These are phyloP conservation scores for Neurospora sp. DNA, from an alignment of 495 filamentous ascomycete species.

Conservation along the genomic window DNA sequence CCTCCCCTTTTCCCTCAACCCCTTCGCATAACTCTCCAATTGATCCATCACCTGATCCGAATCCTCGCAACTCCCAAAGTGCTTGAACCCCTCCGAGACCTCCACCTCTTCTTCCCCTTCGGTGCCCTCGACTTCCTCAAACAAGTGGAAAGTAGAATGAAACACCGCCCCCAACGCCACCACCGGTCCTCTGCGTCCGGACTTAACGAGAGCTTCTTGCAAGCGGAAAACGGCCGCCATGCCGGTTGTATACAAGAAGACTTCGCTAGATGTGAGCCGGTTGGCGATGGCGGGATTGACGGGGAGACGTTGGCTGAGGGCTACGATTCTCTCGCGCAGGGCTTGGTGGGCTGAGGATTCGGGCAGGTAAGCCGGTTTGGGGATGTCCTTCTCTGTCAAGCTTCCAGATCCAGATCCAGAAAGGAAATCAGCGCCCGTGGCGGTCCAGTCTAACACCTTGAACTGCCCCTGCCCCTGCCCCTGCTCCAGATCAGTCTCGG, in stretches of 20 bases:
- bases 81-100: too few species aligned
- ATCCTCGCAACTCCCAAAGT: constrained; percentile 23
- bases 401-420: neutral
- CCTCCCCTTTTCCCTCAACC: constrained; percentile 18
- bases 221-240: constrained; percentile 32
- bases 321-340: constrained; percentile 24
- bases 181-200: constrained; percentile 11
- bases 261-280: constrained; percentile 20
- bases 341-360: constrained; percentile 17
- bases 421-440: neutral
- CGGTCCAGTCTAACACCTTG: constrained; percentile 11
- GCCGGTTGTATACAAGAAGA: constrained; percentile 36
- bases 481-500: too few species aligned
- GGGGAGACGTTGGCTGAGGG: constrained; percentile 12
- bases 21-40: constrained; percentile 27
- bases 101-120: too few species aligned
- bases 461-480: neutral
- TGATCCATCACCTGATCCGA: constrained; percentile 26
- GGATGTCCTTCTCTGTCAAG: neutral
- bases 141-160: constrained; percentile 23
- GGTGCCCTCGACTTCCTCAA: constrained; percentile 16
- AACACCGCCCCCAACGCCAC: constrained; percentile 29
- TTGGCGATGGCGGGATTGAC: neutral
- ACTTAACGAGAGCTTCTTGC: constrained; percentile 11
- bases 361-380: constrained; percentile 14